phyloP scores from a whole-genome alignment of 2,329 filamentous ascomycete genomes.

The Blastomyces parvus region DNA sequence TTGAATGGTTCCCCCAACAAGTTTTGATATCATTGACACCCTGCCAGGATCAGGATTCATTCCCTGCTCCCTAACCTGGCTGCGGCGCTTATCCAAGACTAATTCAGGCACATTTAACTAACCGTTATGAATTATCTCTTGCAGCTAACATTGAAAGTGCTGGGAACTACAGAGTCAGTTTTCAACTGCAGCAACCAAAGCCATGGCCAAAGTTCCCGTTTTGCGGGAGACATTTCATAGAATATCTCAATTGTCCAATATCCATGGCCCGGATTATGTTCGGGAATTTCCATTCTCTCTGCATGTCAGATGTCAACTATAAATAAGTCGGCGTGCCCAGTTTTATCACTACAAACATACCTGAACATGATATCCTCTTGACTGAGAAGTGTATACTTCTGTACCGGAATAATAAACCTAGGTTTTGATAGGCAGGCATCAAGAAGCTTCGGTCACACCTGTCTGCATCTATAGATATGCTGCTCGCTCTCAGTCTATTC shows the following conservation, averaged over 20 bases:
- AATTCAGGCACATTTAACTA: neutral
- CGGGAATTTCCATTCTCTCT: too few relatives aligned
- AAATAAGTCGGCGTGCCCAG: too few relatives aligned
- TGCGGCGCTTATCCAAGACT: slow-evolving; percentile 4
- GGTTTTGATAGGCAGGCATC: too few relatives aligned
- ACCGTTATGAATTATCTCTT: slow-evolving; percentile 1
- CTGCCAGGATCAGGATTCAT: slow-evolving; percentile 6
- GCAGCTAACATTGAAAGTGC: slow-evolving; percentile 5
- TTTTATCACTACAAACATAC: too few relatives aligned
- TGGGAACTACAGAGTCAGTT: neutral
- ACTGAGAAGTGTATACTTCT: too few relatives aligned
- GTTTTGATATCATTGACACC: neutral
- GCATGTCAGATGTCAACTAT: too few relatives aligned
- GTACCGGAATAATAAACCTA: too few relatives aligned
- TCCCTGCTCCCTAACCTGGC: slow-evolving; percentile 3
- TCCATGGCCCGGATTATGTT: too few relatives aligned
- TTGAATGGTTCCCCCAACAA: slow-evolving; percentile 1
- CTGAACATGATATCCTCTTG: too few relatives aligned
- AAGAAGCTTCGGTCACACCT: too few relatives aligned
- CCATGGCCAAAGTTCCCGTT: neutral
- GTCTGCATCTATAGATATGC: too few relatives aligned
- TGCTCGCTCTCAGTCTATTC: too few relatives aligned
- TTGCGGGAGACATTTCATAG: slow-evolving; percentile 2
- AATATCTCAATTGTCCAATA: slow-evolving; percentile 7
- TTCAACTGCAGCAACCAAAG: slow-evolving; percentile 2